Conservation (phyloP, 148 eudicot genomes). For the Fagopyrum esculentum region DNA sequence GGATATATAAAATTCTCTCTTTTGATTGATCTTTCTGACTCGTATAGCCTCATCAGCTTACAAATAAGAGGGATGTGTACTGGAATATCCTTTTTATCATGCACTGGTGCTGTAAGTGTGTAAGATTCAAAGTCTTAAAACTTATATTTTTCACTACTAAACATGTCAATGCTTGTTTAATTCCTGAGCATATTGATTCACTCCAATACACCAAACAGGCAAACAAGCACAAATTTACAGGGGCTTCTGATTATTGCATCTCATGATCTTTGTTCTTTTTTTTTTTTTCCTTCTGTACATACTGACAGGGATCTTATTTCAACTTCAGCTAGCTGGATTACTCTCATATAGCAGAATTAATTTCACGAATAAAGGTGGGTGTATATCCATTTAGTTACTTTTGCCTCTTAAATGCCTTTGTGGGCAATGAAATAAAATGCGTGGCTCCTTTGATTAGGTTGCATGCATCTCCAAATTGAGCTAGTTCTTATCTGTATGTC, state of each 20-base stretch:
- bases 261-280: not conserved
- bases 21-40: not conserved
- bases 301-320: constrained; percentile 2
- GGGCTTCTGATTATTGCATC: not conserved
- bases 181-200: not conserved
- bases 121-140: not conserved
- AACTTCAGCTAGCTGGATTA: not conserved
- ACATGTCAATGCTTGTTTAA: not conserved
- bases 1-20: not conserved
- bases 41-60: not conserved
- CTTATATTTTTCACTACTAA: not conserved
- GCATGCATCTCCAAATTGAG: not conserved
- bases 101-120: not conserved
- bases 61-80: not conserved
- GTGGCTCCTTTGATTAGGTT: not conserved
- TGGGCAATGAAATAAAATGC: not conserved
- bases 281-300: not conserved
- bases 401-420: not conserved
- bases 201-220: not conserved
- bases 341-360: not conserved
- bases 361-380: not conserved
- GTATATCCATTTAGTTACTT: not conserved
- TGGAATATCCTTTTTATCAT: not conserved
- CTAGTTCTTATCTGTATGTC: not conserved
- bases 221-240: not conserved